These are phyloP conservation scores for Synchytrium microbalum DNA, from an alignment of 371 early-diverging fungal genomes.

Conservation along the genomic window DNA sequence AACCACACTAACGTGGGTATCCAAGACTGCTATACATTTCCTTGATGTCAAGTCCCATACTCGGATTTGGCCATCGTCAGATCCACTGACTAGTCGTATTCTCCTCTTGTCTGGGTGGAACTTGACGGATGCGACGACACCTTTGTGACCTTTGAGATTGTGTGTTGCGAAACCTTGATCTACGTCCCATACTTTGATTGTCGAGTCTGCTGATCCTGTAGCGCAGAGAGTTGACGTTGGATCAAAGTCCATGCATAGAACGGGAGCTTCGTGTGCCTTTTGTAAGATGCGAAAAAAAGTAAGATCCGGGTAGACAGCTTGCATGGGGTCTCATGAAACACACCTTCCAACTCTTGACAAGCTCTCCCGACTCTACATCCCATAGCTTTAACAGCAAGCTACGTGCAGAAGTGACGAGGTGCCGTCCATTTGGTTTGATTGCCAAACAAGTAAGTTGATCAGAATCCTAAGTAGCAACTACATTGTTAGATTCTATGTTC, in stretches of 20 bases:
- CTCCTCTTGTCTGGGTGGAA: constrained; percentile 50
- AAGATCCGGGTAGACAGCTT: not conserved
- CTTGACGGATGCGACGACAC: constrained; percentile 74
- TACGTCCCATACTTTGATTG: constrained; percentile 92
- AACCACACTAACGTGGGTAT: constrained; percentile 85
- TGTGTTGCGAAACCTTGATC: constrained; percentile 91
- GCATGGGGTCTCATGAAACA: not conserved
- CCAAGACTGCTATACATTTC: constrained; percentile 64
- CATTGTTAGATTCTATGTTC: not conserved
- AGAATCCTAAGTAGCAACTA: constrained; percentile 50
- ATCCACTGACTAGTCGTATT: constrained; percentile 70
- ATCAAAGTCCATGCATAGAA: constrained; percentile 88
- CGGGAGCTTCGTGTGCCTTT: constrained; percentile 83
- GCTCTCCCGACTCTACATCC: constrained; percentile 58
- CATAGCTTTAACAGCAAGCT: constrained; percentile 70
- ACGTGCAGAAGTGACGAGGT: constrained; percentile 72
- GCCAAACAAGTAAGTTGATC: constrained; percentile 84
- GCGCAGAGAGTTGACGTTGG: constrained; percentile 81
- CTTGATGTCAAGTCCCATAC: constrained; percentile 79
- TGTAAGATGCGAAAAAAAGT: not conserved
- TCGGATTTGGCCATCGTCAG: constrained; percentile 82
- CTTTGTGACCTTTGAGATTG: constrained; percentile 86
- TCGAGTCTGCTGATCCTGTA: constrained; percentile 93
- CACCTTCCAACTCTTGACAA: constrained; percentile 61
- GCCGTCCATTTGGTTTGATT: constrained; percentile 67